Conservation (phyloP, 73 alveolate genomes). For the Paramecium primaurelia region DNA sequence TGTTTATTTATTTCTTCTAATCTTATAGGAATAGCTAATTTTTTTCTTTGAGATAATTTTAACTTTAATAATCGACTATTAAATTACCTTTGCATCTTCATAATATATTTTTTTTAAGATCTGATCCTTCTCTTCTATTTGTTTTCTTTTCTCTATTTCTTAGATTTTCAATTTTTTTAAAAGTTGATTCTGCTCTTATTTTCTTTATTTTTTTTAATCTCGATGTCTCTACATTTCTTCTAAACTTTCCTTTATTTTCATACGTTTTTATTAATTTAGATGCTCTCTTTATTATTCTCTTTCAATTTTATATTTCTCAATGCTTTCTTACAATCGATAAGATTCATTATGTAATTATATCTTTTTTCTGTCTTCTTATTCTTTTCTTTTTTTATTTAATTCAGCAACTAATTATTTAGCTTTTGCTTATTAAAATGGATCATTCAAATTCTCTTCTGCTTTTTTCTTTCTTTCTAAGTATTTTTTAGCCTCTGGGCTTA, state of each 20-base stretch:
- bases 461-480: not conserved
- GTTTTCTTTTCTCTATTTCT: not conserved
- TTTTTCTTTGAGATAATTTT: not conserved
- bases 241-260: not conserved
- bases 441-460: not conserved
- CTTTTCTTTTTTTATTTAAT: not conserved
- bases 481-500: not conserved
- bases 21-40: not conserved
- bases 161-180: not conserved
- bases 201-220: not conserved
- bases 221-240: not conserved
- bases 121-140: not conserved
- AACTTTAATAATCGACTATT: not conserved
- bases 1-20: not conserved
- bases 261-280: not conserved
- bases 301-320: not conserved
- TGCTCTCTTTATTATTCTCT: not conserved
- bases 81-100: not conserved
- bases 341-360: not conserved
- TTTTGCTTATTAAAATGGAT: not conserved
- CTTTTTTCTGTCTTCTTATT: not conserved
- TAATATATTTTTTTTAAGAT: not conserved
- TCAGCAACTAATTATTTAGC: not conserved
- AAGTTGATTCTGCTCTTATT: not conserved
- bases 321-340: not conserved